Evolutionary conservation across 2,329 filamentous ascomycete genomes (phyloP).

Genomic region (Elsinoe ampelina): DNA sequence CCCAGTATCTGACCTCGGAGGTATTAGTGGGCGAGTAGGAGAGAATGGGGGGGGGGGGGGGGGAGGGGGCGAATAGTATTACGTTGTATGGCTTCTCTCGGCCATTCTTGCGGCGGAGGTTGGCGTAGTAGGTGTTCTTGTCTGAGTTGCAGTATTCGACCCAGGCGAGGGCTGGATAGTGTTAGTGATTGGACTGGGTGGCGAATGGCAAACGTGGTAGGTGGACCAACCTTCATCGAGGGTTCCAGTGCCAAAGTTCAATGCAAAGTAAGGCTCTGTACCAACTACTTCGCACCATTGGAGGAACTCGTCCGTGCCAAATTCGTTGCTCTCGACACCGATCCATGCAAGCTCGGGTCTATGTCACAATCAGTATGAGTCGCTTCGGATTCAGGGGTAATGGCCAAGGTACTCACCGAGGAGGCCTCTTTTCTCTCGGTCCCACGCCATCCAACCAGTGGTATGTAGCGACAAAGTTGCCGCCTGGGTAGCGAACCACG

Average conservation of each 20-base stretch:
- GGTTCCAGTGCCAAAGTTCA: constrained; percentile 72
- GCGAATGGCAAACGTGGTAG: constrained; percentile 1
- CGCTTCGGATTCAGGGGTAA: background rate
- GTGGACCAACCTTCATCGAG: constrained; percentile 41
- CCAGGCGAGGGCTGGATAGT: constrained; percentile 55
- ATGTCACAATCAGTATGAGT: background rate
- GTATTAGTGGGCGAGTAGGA: too few species aligned
- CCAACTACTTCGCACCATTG: constrained; percentile 65
- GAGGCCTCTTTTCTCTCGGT: constrained; percentile 58
- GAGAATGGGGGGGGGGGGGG: background rate
- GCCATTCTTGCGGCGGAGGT: constrained; percentile 66
- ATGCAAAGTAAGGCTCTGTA: constrained; percentile 67
- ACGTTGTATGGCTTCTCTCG: constrained; percentile 65
- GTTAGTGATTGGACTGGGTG: background rate
- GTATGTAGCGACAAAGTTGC: constrained; percentile 78
- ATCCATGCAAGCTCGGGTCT: constrained; percentile 72
- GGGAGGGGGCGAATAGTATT: constrained; percentile 5
- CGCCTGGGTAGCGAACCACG: constrained; percentile 71
- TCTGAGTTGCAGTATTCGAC: constrained; percentile 78
- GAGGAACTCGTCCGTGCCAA: constrained; percentile 82
- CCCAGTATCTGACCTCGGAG: constrained; percentile 63
- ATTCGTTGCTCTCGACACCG: constrained; percentile 65
- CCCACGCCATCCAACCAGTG: constrained; percentile 79
- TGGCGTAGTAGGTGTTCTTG: constrained; percentile 72
- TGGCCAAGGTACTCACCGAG: constrained; percentile 7